A percentile compares a stretch with the other conserved stretches of the same genome.
Evolutionary conservation across 2,329 filamentous ascomycete genomes (phyloP).

Genomic region (Claviceps lovelessii): DNA sequence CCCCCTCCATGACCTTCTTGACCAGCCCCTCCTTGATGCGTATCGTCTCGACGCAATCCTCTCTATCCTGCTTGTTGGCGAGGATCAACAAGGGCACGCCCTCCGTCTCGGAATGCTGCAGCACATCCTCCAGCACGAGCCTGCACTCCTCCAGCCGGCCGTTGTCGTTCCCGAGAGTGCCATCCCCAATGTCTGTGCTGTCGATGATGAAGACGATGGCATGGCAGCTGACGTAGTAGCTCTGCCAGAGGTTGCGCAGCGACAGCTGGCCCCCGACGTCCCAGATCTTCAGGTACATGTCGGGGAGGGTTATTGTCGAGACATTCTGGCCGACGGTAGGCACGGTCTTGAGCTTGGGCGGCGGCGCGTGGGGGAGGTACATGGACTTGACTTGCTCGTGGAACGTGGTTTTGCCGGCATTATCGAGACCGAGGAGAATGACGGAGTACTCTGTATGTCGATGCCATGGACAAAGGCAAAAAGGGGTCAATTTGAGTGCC

Average conservation of each 20-base stretch:
- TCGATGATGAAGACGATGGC: conserved; percentile 98
- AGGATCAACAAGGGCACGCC: conserved; percentile 85
- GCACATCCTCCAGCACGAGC: conserved; percentile 74
- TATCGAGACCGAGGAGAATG: conserved; percentile 91
- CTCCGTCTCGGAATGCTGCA: conserved; percentile 75
- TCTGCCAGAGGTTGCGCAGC: conserved; percentile 84
- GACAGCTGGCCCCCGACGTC: conserved; percentile 90
- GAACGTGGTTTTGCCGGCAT: conserved; percentile 95
- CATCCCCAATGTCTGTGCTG: conserved; percentile 82
- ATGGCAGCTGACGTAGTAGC: conserved; percentile 86
- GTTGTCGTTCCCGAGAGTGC: conserved; percentile 42
- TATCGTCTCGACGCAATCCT: conserved; percentile 95
- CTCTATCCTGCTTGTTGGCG: conserved; percentile 94
- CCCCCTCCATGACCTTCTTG: conserved; percentile 87
- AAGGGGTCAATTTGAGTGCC: not conserved
- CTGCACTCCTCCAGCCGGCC: conserved; percentile 75
- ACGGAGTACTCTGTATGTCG: conserved; percentile 70
- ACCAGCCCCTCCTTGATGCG: conserved; percentile 94
- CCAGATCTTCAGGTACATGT: conserved; percentile 98
- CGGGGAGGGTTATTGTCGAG: conserved; percentile 73
- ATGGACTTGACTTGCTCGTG: conserved; percentile 91
- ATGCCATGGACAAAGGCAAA: not conserved
- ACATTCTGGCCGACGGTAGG: conserved; percentile 97
- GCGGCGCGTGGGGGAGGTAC: conserved; percentile 50
- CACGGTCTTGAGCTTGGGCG: conserved; percentile 68